Base-by-base conservation (phyloP, 768 basidiomycete species). In the Auricularia sp. region DNA sequence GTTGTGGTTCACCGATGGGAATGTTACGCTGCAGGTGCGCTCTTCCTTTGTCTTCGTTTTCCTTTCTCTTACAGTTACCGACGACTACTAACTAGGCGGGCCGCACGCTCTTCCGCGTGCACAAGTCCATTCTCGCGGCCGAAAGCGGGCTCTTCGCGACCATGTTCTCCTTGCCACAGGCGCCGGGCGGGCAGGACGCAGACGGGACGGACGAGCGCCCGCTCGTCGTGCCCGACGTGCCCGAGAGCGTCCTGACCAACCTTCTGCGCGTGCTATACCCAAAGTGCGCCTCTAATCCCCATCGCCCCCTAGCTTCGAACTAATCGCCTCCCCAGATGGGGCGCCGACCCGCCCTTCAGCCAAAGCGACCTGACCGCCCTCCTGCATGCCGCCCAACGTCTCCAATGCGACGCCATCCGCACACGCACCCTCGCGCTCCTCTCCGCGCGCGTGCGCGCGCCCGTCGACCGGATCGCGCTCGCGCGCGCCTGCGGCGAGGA, bases 321-420 rank as follows among this genome's bases (percentile, higher is more conserved):
- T n/a, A n/a, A n/a, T n/a, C n/a, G n/a, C n/a, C n/a, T n/a, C n/a
- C n/a, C n/a, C n/a, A n/a, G n/a, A 42, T 42, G 39, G 39, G 39
- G 39, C 39, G 13, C 13, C 8, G 39, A 42, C 7, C 39, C 39
- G 13, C 39, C 7, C 8, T 42, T 42, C 45, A 54, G 3, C 33
- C 47, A 29, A 16, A 45, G 54, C n/a, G 63, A 44, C 11, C 33
- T 64, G 29, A 64, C 54, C 18, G 54, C 8, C 44, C 24, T 64
- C 24, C 51, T 64, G 33, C 34, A 54, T 0, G 33, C 54, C 45
- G 63, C 63, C 13, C 47, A 44, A 2, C 47, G 54, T 34, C 54
- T 44, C 44, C 45, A 64, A n/a, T 64, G 47, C 34, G 63, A 44
- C 44, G 10, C 63, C 21, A 64, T 54, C n/a, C 63, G 63, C 24